Percentiles rank a stretch among this genome's conserved stretches.
Evolutionary conservation across 345 rosid species (phyloP).

Genomic region (Dimocarpus longan): DNA sequence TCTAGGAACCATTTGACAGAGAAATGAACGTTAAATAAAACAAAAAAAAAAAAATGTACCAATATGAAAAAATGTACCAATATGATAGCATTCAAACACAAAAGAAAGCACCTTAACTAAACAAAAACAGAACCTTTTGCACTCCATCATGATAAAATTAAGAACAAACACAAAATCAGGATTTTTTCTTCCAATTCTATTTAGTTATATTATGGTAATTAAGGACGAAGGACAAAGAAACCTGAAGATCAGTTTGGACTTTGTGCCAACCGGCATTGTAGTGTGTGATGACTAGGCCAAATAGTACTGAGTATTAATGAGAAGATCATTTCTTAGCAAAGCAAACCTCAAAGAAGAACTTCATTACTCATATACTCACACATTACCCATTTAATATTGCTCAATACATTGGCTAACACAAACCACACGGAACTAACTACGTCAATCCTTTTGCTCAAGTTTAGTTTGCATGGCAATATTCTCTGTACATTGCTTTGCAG

Average conservation of each 20-base stretch:
- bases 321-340: not conserved
- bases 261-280: not conserved
- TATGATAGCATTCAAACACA: not conserved
- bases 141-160: not conserved
- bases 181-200: not conserved
- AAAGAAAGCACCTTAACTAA: not conserved
- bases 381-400: not conserved
- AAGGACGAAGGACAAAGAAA: not conserved
- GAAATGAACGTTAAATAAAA: not conserved
- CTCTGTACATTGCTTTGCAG: not conserved
- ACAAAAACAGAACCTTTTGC: not conserved
- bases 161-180: not conserved
- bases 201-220: not conserved
- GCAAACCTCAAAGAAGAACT: not conserved
- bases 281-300: not conserved
- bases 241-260: not conserved
- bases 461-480: not conserved
- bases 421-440: not conserved
- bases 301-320: not conserved
- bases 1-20: not conserved
- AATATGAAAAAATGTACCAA: no score
- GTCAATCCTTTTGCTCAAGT: not conserved
- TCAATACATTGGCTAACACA: not conserved
- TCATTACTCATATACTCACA: not conserved
- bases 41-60: no score